Base-by-base conservation (phyloP, 2,329 filamentous ascomycete genomes). In the Aspergillus ochraceus region DNA sequence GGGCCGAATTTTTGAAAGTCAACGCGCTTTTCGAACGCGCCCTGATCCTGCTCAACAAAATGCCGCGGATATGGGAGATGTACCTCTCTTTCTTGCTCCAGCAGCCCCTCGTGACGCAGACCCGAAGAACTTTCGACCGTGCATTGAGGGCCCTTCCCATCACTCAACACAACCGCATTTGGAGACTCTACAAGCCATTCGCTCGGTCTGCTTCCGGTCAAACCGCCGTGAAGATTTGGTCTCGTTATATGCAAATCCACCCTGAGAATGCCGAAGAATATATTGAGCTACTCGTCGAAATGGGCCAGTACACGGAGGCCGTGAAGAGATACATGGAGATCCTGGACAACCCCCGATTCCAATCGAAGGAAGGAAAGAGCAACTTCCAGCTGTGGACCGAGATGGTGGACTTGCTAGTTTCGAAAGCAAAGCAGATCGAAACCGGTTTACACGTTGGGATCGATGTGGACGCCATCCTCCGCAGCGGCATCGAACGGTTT, bases 51-150 rank as follows among this genome's bases (percentile, higher is more conserved):
- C 85, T 99, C 63, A 97, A 99, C 80, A 99, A 99, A 80, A 99
- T 99, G 95, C 95, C 96, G 24, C 86, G 88, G 66, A 95, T 99
- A 73, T 99, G 95, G 96, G 93, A 97, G 75, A 91, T 98, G 88
- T 99, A 97, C 74, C 87, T 99, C 63, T 85, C 85, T 52, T 98
- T 99, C 72, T 82, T 99, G 59, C 87, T 94, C 73, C 87, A 90
- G 71, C 95, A 99, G 75, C 95, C 95, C n/a, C 81, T 96, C 56
- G 88, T 99, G 62, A 97, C 94, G 8, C 83, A 88, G 59, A 96
- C 92, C 26, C 87, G 95, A 60, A 88, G 88, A 65, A 91, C 91
- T 0, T 99, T 99, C 78, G 94, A 99, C 77, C 88, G 92, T 60
- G 93, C 95, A 12, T 83, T 99, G 50, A 88, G 94, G 64, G 94